These are phyloP conservation scores for Pythium oligandrum DNA, from an alignment of 352 stramenopile species.

Conservation along the genomic window DNA sequence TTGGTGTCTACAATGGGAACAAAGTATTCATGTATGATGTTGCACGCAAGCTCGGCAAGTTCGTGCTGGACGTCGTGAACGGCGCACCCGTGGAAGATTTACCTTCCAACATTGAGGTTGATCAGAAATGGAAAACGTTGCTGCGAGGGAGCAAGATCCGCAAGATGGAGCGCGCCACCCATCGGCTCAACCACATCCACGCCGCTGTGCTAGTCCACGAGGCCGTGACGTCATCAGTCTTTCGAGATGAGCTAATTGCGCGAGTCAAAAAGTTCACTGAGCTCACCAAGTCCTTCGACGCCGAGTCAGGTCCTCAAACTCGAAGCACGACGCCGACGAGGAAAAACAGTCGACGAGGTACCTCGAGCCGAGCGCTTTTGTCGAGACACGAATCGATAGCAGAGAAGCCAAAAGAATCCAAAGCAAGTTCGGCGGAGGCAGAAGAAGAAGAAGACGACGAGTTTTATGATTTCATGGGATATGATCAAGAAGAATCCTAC, in stretches of 20 bases:
- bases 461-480: no score
- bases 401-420: no score
- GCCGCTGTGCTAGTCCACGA: constrained; percentile 42
- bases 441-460: no score
- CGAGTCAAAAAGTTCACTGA: constrained; percentile 46
- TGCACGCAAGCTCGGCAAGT: constrained; percentile 48
- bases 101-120: constrained; percentile 38
- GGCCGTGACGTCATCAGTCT: constrained; percentile 46
- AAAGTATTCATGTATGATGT: constrained; percentile 59
- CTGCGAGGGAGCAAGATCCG: constrained; percentile 46
- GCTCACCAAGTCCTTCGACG: constrained; percentile 20
- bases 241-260: constrained; percentile 50
- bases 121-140: constrained; percentile 47
- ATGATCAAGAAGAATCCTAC: no score
- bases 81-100: constrained; percentile 35
- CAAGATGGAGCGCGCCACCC: constrained; percentile 40
- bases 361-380: no score
- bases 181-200: constrained; percentile 49
- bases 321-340: no score
- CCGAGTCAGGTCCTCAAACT: no score
- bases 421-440: no score
- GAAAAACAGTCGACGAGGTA: no score
- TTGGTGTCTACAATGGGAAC: constrained; percentile 47
- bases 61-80: constrained; percentile 55
- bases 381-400: no score